Evolutionary conservation across 1,284 basidiomycete genomes (phyloP).

Genomic region (Ustilago lituana): DNA sequence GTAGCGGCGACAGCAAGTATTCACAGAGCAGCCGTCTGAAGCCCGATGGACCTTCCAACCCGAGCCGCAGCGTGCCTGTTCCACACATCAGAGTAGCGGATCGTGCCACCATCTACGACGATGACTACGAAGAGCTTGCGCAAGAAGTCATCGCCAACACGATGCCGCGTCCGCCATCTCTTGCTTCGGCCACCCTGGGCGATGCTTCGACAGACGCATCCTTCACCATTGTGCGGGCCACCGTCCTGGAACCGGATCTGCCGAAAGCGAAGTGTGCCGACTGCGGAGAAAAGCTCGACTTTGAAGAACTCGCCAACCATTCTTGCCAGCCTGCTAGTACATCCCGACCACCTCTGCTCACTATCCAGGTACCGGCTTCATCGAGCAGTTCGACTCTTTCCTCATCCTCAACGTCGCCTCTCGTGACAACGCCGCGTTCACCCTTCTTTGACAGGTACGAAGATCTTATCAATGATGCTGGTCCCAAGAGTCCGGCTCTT

Average conservation of each 20-base stretch:
- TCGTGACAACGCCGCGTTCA: conserved; percentile 23
- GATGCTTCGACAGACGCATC: conserved; percentile 13
- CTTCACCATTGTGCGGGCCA: conserved; percentile 33
- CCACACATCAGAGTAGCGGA: conserved; percentile 12
- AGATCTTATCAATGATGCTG: conserved; percentile 17
- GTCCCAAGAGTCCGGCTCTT: conserved; percentile 34
- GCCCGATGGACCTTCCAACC: neutral
- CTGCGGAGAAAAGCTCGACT: conserved; percentile 49
- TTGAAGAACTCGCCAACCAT: conserved; percentile 54
- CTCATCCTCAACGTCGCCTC: conserved; percentile 14
- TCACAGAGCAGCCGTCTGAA: neutral
- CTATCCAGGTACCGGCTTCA: conserved; percentile 26
- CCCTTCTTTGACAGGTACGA: conserved; percentile 54
- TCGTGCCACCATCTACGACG: conserved; percentile 41
- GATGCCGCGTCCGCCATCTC: conserved; percentile 5
- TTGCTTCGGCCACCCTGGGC: conserved; percentile 12
- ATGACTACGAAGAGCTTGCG: conserved; percentile 44
- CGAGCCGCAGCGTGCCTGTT: neutral
- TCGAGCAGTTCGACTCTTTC: conserved; percentile 16
- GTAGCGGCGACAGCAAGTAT: conserved; percentile 22
- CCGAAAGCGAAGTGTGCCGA: conserved; percentile 60
- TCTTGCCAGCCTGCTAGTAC: conserved; percentile 27
- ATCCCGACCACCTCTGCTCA: conserved; percentile 23
- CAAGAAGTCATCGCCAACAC: neutral
- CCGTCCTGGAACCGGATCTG: conserved; percentile 40